phyloP scores from a whole-genome alignment of 306 rosid species.

The Carpinus fangiana region DNA sequence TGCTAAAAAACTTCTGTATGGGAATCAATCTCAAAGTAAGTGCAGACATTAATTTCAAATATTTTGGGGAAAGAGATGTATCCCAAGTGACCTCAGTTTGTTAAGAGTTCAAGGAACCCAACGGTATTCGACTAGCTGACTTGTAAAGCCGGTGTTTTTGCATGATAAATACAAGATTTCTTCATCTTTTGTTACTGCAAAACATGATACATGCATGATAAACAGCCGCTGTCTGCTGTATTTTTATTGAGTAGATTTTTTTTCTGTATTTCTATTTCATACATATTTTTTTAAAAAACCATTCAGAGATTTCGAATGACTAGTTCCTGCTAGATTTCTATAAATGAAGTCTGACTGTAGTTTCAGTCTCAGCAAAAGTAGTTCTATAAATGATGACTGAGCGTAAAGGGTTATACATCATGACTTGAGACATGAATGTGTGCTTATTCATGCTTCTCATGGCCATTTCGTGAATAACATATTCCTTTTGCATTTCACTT shows the following conservation, averaged over 20 bases:
- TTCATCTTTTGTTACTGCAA: no score
- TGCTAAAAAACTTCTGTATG: not conserved
- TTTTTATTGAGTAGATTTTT: not conserved
- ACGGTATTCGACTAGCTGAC: not conserved
- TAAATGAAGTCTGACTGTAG: not conserved
- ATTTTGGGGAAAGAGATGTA: not conserved
- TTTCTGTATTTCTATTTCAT: not conserved
- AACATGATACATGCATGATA: no score
- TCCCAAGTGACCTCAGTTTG: not conserved
- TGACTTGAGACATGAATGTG: not conserved
- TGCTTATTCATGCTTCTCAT: not conserved
- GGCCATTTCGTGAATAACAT: not conserved
- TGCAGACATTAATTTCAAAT: not conserved
- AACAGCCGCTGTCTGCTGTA: no score
- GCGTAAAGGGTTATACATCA: not conserved
- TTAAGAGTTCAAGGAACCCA: not conserved
- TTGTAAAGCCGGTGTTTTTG: not conserved
- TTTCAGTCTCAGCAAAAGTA: not conserved
- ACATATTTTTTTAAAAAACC: not conserved
- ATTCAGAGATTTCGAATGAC: not conserved
- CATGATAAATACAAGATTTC: not conserved
- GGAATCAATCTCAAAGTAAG: not conserved
- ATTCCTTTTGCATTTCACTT: not conserved
- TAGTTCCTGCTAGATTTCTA: not conserved
- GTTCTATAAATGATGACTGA: not conserved